A percentile compares a stretch with the other conserved stretches of the same genome.
Evolutionary conservation across 306 rosid species (phyloP).

Genomic region (Vigna reflexopilosa): DNA sequence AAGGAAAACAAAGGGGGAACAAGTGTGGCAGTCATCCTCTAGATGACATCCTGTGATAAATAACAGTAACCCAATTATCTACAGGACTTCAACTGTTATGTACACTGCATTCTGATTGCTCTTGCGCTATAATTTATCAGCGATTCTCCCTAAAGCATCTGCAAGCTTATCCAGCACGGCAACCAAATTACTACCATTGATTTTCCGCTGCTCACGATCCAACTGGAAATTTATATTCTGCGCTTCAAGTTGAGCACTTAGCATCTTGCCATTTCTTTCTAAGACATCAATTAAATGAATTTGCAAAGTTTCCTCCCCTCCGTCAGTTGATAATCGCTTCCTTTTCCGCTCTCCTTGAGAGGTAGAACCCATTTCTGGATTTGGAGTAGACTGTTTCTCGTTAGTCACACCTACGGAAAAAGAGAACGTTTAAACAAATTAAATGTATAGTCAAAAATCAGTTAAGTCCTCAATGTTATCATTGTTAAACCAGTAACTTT

Average conservation of each 20-base stretch:
- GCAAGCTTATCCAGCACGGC: slow-evolving; percentile 80
- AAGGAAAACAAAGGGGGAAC: slow-evolving; percentile 26
- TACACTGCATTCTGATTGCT: slow-evolving; percentile 50
- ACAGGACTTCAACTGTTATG: slow-evolving; percentile 46
- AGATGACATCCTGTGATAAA: slow-evolving; percentile 33
- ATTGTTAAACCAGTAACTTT: slow-evolving; percentile 12
- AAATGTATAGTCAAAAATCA: slow-evolving; percentile 13
- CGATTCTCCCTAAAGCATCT: slow-evolving; percentile 75
- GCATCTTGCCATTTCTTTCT: slow-evolving; percentile 73
- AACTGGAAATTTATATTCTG: slow-evolving; percentile 68
- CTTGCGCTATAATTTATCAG: slow-evolving; percentile 70
- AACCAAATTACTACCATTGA: slow-evolving; percentile 61
- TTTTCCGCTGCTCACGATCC: slow-evolving; percentile 76
- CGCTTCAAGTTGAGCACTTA: slow-evolving; percentile 66
- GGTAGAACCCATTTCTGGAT: slow-evolving; percentile 65
- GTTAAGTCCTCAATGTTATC: neutral
- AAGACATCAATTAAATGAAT: slow-evolving; percentile 64
- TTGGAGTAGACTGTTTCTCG: slow-evolving; percentile 53
- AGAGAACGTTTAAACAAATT: neutral
- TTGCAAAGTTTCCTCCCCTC: slow-evolving; percentile 59
- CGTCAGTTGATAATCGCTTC: slow-evolving; percentile 56
- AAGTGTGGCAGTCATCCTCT: slow-evolving; percentile 27
- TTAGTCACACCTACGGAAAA: slow-evolving; percentile 51
- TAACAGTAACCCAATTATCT: slow-evolving; percentile 24
- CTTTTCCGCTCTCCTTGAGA: slow-evolving; percentile 72